Percentiles rank a stretch among this genome's conserved stretches.
Evolutionary conservation across 495 filamentous ascomycete genomes (phyloP).

Genomic region (Aspergillus incahuasiensis): DNA sequence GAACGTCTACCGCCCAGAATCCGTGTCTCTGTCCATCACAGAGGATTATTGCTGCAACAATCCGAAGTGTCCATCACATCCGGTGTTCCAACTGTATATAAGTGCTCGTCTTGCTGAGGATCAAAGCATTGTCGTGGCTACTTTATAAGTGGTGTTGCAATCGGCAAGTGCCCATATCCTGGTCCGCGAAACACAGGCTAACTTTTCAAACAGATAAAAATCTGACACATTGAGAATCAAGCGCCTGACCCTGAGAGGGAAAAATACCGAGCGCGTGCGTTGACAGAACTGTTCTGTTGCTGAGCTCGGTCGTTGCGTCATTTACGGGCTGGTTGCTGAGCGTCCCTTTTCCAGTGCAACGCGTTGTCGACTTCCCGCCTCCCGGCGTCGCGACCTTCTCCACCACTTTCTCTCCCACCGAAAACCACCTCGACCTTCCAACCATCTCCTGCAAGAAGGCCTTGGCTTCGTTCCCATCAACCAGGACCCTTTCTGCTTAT

Average conservation of each 20-base stretch:
- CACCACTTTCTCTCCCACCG: constrained; percentile 29
- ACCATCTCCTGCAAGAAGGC: constrained; percentile 16
- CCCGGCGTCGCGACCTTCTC: constrained; percentile 40
- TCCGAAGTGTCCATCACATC: not conserved
- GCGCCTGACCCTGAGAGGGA: not conserved
- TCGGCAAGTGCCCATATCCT: not conserved
- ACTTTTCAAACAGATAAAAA: constrained; percentile 2
- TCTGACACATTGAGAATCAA: not conserved
- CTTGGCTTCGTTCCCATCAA: constrained; percentile 12
- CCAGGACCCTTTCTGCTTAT: constrained; percentile 6
- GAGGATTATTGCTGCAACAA: not conserved
- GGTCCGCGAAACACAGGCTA: not conserved
- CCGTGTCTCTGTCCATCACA: constrained; percentile 9
- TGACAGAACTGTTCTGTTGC: constrained; percentile 5
- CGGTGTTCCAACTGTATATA: not conserved
- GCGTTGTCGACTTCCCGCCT: constrained; percentile 41
- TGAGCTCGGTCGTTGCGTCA: constrained; percentile 23
- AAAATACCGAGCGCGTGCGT: not conserved
- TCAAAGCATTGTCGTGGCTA: not conserved
- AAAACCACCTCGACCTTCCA: constrained; percentile 21
- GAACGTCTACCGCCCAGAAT: constrained; percentile 7
- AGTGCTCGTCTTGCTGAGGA: not conserved
- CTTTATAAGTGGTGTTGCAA: not conserved
- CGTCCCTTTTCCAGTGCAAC: constrained; percentile 25
- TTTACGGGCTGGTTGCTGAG: constrained; percentile 15